Evolutionary conservation across 164 flowering plant species (phyloP).

Genomic region (Umbellularia californica): DNA sequence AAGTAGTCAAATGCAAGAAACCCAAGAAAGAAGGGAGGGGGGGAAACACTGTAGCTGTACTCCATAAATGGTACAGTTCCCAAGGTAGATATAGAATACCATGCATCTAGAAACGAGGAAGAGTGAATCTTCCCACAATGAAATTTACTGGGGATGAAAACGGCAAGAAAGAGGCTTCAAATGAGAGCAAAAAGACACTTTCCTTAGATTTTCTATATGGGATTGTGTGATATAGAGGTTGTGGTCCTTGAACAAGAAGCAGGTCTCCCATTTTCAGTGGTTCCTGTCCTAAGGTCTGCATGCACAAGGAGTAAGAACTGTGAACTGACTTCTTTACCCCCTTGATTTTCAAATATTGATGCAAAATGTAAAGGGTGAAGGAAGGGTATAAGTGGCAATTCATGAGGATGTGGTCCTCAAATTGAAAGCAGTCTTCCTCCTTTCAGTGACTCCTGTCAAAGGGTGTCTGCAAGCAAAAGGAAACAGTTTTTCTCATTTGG

Average conservation of each 20-base stretch:
- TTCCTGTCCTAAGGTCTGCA: neutral
- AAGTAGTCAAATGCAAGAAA: no score
- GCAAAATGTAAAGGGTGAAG: neutral
- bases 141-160: neutral
- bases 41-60: neutral
- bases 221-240: neutral
- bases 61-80: neutral
- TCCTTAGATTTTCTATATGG: neutral
- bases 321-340: neutral
- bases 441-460: neutral
- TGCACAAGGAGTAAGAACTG: neutral
- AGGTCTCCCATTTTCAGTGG: neutral
- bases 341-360: neutral
- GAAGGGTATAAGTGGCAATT: neutral
- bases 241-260: neutral
- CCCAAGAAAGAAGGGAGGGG: no score
- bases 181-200: no score
- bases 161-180: neutral
- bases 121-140: neutral
- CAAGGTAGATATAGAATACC: neutral
- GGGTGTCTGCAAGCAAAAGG: neutral
- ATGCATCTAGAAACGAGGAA: neutral
- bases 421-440: neutral
- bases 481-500: neutral
- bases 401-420: neutral